phyloP scores from a whole-genome alignment of 306 rosid species.

The Amphicarpaea edgeworthii region DNA sequence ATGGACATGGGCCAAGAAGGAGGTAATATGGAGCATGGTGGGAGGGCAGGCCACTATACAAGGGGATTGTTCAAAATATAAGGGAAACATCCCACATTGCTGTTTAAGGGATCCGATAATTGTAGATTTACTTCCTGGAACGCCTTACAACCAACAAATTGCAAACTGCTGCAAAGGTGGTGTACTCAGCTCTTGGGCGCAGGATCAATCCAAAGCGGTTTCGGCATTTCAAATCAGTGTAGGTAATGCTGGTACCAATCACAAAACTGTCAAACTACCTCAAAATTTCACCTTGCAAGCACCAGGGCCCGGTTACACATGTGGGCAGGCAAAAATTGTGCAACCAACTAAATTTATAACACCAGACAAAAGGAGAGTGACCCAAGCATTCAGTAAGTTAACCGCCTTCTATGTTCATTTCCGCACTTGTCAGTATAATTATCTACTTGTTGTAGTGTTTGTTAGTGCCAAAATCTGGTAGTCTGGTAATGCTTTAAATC shows the following conservation, averaged over 20 bases:
- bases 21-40: slow-evolving; percentile 80
- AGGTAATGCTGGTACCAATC: slow-evolving; percentile 76
- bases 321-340: slow-evolving; percentile 68
- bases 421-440: slow-evolving; percentile 19
- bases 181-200: slow-evolving; percentile 79
- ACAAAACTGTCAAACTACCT: slow-evolving; percentile 70
- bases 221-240: slow-evolving; percentile 85
- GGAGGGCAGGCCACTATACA: slow-evolving; percentile 88
- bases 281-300: slow-evolving; percentile 74
- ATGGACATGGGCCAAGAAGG: slow-evolving; percentile 94
- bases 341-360: slow-evolving; percentile 59
- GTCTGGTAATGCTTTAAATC: not conserved
- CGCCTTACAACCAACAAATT: slow-evolving; percentile 81
- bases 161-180: slow-evolving; percentile 96
- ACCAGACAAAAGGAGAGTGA: slow-evolving; percentile 78
- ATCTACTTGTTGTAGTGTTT: not conserved
- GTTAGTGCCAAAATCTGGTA: not conserved
- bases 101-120: slow-evolving; percentile 74
- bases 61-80: slow-evolving; percentile 89
- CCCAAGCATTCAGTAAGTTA: slow-evolving; percentile 87
- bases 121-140: slow-evolving; percentile 85
- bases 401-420: not conserved
- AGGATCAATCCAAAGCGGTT: slow-evolving; percentile 69
- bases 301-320: slow-evolving; percentile 94
- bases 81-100: slow-evolving; percentile 67